Evolutionary conservation across 495 filamentous ascomycete genomes (phyloP), one percentile per base, ranked within the genome.

Genomic region (Zalerion maritima): DNA sequence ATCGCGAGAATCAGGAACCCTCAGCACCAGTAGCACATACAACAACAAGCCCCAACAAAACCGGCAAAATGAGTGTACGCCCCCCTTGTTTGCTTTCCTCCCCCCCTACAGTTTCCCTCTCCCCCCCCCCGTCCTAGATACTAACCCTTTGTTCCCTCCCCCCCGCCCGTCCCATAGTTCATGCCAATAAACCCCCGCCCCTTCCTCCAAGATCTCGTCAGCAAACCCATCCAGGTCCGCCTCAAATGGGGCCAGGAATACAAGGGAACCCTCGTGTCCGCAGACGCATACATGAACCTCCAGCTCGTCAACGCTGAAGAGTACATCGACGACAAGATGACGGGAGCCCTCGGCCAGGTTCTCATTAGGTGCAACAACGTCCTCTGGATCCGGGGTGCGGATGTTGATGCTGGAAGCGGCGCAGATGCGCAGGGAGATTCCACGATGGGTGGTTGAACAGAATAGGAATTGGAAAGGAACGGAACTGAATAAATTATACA

Each of bases 231-330:
- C 47, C 63, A 87, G 31, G 76, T 97, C 24, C 81, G 84, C 41
- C 71, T 97, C 17, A 97, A 97, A 67, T 97, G 89, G 89, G 84
- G 83, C 41, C 75, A 93, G 49, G 91, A 96, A 58, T 97, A 96
- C 69, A 83, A 81, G 50, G 89, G 89, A 41, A 71, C 67, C 24
- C 71, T 97, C 31, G 81, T 96, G 42, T 58, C 55, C 34, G 18
- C 49, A 45, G 89, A 97, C 61, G 85, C 78, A 44, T 97, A 96
- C 69, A 94, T 97, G 86, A 97, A 97, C 60, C 73, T 97, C 37
- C 81, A 94, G 56, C 69, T 97, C 29, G 69, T 69, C 43, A 72
- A 76, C 43, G 83, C 89, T 27, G 81, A 91, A 58, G 91, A 96
- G 48, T 93, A 70, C 58, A 77, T 94, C 40, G 75, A 89, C 55